Evolutionary conservation across 78 protist genomes (phyloP), one percentile per base, ranked within the genome.

Genomic region (Dictyostelium purpureum): DNA sequence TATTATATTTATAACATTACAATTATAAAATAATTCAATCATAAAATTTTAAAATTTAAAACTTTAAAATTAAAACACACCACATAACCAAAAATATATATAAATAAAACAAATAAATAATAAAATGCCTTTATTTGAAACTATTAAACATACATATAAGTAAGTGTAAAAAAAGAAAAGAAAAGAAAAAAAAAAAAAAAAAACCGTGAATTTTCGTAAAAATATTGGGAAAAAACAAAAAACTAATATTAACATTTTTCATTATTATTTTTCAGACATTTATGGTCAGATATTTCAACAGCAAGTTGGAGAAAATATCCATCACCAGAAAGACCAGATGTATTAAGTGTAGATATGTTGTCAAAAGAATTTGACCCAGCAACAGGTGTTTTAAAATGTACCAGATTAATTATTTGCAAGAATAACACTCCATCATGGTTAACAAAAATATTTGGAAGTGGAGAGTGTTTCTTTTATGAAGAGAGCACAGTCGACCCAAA

Each of bases 271-370:
- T 66, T 52, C 19, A 89, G 94, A 69, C 94, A 89, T 76, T 51
- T 59, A 12, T 89, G 94, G 94, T n/a, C 77, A 57, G 88, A 89
- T 79, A 75, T 59, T 42, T 79, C 94, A 19, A n/a, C 47, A 49
- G 94, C 88, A 28, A 77, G 88, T 78, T 89, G 87, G 87, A 79
- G 73, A 74, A 89, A 89, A 69, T 89, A 89, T 76, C 94, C 94
- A 65, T 57, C 88, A 59, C 94, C 94, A 73, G 79, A 79, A 16
- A 56, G 88, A 61, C 94, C 94, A 33, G 94, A 89, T 69, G 76
- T 89, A 80, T 73, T 80, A 19, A 89, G 94, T 40, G 76, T 89
- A n/a, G 94, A 89, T 89, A 35, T 78, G 4, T 0, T 89, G 33
- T 42, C 83, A 24, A 89, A 80, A 47, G 89, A 89, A 28, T 33